Evolutionary conservation across 2,329 filamentous ascomycete species (phyloP).

Genomic region (Cladosporium sp.): DNA sequence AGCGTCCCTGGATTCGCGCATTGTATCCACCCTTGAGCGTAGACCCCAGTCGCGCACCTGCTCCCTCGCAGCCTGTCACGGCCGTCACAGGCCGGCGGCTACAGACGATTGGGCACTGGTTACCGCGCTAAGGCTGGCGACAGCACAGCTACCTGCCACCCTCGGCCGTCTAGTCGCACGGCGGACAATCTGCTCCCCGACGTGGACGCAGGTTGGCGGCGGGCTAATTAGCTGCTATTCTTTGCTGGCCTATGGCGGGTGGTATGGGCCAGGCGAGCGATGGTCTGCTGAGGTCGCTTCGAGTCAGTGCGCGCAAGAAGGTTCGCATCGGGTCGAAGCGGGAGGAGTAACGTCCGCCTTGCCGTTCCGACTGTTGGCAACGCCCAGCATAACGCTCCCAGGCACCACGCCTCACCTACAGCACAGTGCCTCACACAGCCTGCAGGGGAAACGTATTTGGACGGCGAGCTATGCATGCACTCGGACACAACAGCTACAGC

Average conservation of each 20-base stretch:
- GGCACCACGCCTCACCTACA: no score
- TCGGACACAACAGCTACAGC: slow-evolving; percentile 18
- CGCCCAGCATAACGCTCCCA: no score
- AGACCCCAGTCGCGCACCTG: slow-evolving; percentile 7
- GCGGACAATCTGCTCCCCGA: not conserved
- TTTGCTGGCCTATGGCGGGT: slow-evolving; percentile 10
- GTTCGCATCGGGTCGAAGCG: slow-evolving; percentile 10
- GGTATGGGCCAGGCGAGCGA: no score
- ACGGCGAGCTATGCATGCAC: slow-evolving; percentile 15
- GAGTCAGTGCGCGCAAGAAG: slow-evolving; percentile 4
- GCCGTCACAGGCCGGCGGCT: slow-evolving; percentile 14
- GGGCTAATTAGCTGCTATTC: slow-evolving; percentile 10
- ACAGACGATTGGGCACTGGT: slow-evolving; percentile 13
- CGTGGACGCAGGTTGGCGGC: not conserved
- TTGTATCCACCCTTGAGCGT: slow-evolving; percentile 3
- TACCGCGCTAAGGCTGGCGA: slow-evolving; percentile 1
- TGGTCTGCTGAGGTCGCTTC: not conserved
- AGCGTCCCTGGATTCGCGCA: slow-evolving; percentile 17
- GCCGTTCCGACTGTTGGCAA: not conserved
- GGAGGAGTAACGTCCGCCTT: not conserved
- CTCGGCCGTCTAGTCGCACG: slow-evolving; percentile 5
- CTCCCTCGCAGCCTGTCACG: slow-evolving; percentile 2
- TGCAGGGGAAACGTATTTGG: not conserved
- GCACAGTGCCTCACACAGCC: not conserved
- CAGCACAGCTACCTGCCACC: slow-evolving; percentile 11